Base-by-base conservation (phyloP, 306 rosid species). In the Macrotyloma uniflorum region DNA sequence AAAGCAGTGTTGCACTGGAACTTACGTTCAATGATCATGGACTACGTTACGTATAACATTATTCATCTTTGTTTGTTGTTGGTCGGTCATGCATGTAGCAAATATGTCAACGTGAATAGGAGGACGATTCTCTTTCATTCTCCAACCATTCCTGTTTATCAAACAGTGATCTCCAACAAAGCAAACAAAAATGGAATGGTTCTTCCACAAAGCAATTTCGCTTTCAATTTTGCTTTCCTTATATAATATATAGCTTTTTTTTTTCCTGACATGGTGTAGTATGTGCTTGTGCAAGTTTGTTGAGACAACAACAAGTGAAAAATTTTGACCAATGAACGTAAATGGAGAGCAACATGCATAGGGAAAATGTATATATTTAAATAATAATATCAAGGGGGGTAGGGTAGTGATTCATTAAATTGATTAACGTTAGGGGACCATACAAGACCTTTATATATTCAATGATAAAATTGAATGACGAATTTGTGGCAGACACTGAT, bases 41-140 rank as follows among this genome's bases (percentile, higher is more conserved):
- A 45, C 71, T 28, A 36, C 70, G 70, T 64, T 38, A 62, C 35
- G 26, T 12, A 57, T 24, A 63, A 33, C 49, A 12, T 22, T n/a
- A 40, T 72, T 72, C 38, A 54, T 55, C 67, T 9, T 28, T 43
- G 62, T 57, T 78, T 67, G 68, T 67, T 68, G 19, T 14, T 62
- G 59, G 54, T 68, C 76, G 70, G 46, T 40, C 76, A 78, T 68
- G 82, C 76, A 38, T 68, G 69, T 30, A 68, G 59, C 70, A 40
- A 8, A 69, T 57, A 45, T 58, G 64, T 79, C 70, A 66, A 66
- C 71, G 28, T 66, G 51, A 66, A 66, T 66, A 66, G 71, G 19
- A 66, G 32, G 9, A 66, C 0, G 6, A 61, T 46, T 32, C 42
- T 32, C 43, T 62, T 46, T 55, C 50, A 57, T 19, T 23, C 13